Evolutionary conservation across 176 grass and related monocot species (phyloP).

Genomic region (Dactylis glomerata): DNA sequence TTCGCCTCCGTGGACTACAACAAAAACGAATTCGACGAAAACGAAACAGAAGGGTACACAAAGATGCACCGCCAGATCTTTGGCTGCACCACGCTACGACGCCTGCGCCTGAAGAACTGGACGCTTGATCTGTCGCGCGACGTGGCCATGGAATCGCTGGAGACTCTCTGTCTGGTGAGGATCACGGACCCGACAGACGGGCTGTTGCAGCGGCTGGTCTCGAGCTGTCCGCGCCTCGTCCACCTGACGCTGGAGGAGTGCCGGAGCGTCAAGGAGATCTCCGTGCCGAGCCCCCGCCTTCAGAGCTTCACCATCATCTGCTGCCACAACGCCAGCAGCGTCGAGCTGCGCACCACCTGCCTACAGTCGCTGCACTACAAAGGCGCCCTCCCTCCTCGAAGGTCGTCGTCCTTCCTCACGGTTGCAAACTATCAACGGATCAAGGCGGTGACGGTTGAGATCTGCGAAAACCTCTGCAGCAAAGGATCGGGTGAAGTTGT

Average conservation of each 20-base stretch:
- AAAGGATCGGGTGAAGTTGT: not conserved
- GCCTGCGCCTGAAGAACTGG: not conserved
- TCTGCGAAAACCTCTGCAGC: not conserved
- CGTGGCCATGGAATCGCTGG: not conserved
- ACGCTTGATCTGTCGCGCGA: not conserved
- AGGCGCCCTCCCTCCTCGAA: not conserved
- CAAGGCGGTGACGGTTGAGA: not conserved
- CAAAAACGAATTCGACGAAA: too few relatives aligned
- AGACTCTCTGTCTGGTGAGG: not conserved
- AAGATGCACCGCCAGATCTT: too few relatives aligned
- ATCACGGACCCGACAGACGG: not conserved
- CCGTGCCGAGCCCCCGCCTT: not conserved
- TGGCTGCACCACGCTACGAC: not conserved
- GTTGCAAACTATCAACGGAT: not conserved
- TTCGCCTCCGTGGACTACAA: too few relatives aligned
- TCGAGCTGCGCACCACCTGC: not conserved
- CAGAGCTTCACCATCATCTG: not conserved
- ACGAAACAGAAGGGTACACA: too few relatives aligned
- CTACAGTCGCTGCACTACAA: not conserved
- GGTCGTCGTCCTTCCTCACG: not conserved
- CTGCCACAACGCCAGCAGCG: not conserved
- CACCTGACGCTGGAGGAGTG: slow-evolving; percentile 15
- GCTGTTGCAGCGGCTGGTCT: not conserved
- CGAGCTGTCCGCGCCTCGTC: too few relatives aligned
- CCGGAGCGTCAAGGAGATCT: not conserved